These are phyloP conservation scores for Penicillium pancosmium DNA, from an alignment of 495 filamentous ascomycete species.

Conservation along the genomic window DNA sequence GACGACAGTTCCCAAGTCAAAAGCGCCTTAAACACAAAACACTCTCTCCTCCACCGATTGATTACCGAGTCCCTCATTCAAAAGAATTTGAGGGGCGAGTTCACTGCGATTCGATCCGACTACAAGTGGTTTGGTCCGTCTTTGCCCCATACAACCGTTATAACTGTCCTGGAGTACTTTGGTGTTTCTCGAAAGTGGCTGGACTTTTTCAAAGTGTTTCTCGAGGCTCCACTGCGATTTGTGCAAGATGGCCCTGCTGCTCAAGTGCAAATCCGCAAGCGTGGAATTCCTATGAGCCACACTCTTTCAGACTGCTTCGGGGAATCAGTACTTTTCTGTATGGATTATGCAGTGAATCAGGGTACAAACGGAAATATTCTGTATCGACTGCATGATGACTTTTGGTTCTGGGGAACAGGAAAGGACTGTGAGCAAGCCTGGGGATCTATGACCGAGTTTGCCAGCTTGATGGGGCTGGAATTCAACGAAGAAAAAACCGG, in stretches of 20 bases:
- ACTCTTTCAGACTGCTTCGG: slow-evolving; percentile 60
- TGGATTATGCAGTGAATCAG: slow-evolving; percentile 69
- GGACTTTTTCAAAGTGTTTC: slow-evolving; percentile 61
- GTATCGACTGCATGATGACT: slow-evolving; percentile 68
- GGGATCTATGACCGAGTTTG: slow-evolving; percentile 57
- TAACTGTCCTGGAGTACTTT: slow-evolving; percentile 60
- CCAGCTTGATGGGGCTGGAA: slow-evolving; percentile 55
- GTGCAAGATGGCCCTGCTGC: slow-evolving; percentile 51
- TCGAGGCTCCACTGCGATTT: slow-evolving; percentile 63
- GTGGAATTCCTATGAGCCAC: slow-evolving; percentile 64
- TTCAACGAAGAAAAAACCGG: slow-evolving; percentile 65
- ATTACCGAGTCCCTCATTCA: slow-evolving; percentile 65
- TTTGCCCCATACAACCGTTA: slow-evolving; percentile 61
- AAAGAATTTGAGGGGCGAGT: slow-evolving; percentile 55
- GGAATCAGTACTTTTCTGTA: slow-evolving; percentile 63
- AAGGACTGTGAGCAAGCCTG: slow-evolving; percentile 59
- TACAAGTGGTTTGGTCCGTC: slow-evolving; percentile 65
- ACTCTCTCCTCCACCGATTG: slow-evolving; percentile 62
- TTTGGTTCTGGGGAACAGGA: slow-evolving; percentile 69
- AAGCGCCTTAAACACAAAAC: slow-evolving; percentile 57
- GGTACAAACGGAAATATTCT: slow-evolving; percentile 52
- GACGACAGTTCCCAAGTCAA: slow-evolving; percentile 38
- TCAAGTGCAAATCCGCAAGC: slow-evolving; percentile 46
- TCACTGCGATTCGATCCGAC: slow-evolving; percentile 63
- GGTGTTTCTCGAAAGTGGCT: slow-evolving; percentile 62